These are phyloP conservation scores for Curvularia spicifera DNA, from an alignment of 2,329 filamentous ascomycete genomes.

Conservation along the genomic window DNA sequence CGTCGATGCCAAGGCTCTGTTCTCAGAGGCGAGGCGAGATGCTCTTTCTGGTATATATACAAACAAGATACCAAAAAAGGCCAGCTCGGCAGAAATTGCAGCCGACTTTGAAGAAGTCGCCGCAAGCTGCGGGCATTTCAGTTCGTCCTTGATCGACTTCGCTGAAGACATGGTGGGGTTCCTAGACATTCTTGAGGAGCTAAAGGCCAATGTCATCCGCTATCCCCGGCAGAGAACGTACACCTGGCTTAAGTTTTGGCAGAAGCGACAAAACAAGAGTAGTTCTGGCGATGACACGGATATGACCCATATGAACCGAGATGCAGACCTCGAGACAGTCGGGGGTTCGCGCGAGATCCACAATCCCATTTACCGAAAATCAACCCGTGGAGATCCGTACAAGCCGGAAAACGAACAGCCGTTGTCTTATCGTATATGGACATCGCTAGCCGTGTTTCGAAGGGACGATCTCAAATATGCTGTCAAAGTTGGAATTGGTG, in stretches of 20 bases:
- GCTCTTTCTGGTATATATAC: conserved; percentile 82
- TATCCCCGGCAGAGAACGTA: conserved; percentile 70
- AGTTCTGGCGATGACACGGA: conserved; percentile 32
- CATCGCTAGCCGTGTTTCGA: conserved; percentile 62
- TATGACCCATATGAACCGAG: conserved; percentile 32
- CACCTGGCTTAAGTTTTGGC: conserved; percentile 89
- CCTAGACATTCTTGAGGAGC: conserved; percentile 81
- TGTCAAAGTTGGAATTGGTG: conserved; percentile 90
- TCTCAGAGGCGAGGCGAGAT: conserved; percentile 74
- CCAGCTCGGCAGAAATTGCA: conserved; percentile 74
- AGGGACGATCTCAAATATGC: conserved; percentile 78
- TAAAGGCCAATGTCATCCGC: conserved; percentile 74
- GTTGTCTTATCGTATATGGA: conserved; percentile 60
- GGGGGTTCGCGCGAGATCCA: conserved; percentile 47
- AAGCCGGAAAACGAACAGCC: conserved; percentile 40
- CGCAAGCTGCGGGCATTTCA: conserved; percentile 96
- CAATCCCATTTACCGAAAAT: conserved; percentile 42
- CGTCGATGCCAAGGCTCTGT: conserved; percentile 78
- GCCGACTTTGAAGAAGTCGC: conserved; percentile 97
- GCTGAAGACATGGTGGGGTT: conserved; percentile 87
- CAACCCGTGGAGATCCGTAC: conserved; percentile 36
- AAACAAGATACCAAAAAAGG: conserved; percentile 73
- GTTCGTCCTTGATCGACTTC: conserved; percentile 87
- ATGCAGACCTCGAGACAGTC: conserved; percentile 34
- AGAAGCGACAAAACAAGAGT: conserved; percentile 26